phyloP scores from a whole-genome alignment of 257 asterid genomes.

The Lycium barbarum region DNA sequence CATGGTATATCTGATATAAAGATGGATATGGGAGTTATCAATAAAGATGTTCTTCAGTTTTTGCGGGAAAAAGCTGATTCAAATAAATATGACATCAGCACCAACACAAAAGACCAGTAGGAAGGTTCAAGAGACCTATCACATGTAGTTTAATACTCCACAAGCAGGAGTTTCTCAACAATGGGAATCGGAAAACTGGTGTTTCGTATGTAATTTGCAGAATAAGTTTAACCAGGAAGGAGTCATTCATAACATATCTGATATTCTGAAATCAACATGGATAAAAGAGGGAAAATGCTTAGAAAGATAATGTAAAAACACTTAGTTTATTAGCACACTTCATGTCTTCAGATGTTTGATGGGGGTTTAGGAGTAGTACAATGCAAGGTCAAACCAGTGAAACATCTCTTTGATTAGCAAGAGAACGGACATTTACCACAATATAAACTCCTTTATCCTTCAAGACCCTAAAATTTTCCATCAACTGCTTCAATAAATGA shows the following conservation, averaged over 20 bases:
- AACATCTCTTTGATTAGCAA: slow-evolving; percentile 6
- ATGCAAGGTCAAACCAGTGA: not conserved
- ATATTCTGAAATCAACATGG: not conserved
- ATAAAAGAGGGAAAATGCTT: not conserved
- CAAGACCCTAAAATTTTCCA: slow-evolving; percentile 78
- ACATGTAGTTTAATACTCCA: slow-evolving; percentile 72
- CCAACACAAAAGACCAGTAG: not conserved
- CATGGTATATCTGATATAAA: not conserved
- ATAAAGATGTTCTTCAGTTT: too few relatives aligned
- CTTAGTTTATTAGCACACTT: not conserved
- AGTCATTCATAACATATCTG: not conserved
- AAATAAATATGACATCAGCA: not conserved
- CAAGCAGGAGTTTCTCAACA: slow-evolving; percentile 54
- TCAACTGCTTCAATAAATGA: slow-evolving; percentile 71
- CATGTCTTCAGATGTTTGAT: not conserved
- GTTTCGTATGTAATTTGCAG: slow-evolving; percentile 80
- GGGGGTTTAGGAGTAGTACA: not conserved
- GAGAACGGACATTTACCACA: slow-evolving; percentile 54
- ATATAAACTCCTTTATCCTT: slow-evolving; percentile 79
- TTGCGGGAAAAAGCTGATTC: not conserved
- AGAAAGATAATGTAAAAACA: not conserved
- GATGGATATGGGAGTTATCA: too few relatives aligned
- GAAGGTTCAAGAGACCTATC: slow-evolving; percentile 52
- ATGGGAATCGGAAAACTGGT: slow-evolving; percentile 61
- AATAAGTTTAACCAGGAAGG: slow-evolving; percentile 3